Evolutionary conservation across 441 rosid species (phyloP).

Genomic region (Syzygium malaccense): DNA sequence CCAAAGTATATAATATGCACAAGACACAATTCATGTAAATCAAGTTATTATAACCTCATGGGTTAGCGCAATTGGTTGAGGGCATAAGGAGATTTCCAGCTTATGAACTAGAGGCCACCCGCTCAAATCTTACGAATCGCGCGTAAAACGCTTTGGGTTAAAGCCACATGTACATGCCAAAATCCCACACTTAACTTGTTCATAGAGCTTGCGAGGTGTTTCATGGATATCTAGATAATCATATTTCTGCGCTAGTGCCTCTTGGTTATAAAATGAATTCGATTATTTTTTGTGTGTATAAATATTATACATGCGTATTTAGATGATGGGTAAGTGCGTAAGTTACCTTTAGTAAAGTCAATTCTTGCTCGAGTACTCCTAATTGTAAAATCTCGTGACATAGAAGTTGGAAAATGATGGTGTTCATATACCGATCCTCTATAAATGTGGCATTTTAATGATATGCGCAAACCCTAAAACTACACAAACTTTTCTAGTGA

Average conservation of each 20-base stretch:
- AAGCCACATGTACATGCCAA: rapidly evolving
- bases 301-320: neutral
- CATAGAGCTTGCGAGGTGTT: neutral
- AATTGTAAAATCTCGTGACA: neutral
- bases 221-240: neutral
- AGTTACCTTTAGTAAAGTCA: neutral
- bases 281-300: neutral
- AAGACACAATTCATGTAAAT: neutral
- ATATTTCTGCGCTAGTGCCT: neutral
- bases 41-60: neutral
- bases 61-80: neutral
- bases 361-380: neutral
- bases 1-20: neutral
- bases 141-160: neutral
- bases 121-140: neutral
- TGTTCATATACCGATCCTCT: neutral
- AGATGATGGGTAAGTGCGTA: neutral
- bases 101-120: neutral
- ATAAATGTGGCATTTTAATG: neutral
- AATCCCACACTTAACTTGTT: neutral
- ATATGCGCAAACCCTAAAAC: neutral
- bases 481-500: neutral
- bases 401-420: neutral
- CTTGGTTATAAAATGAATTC: neutral
- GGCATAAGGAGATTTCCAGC: neutral